Conservation (phyloP, 108 stramenopile species). For the Chaetoceros tenuissimus region DNA sequence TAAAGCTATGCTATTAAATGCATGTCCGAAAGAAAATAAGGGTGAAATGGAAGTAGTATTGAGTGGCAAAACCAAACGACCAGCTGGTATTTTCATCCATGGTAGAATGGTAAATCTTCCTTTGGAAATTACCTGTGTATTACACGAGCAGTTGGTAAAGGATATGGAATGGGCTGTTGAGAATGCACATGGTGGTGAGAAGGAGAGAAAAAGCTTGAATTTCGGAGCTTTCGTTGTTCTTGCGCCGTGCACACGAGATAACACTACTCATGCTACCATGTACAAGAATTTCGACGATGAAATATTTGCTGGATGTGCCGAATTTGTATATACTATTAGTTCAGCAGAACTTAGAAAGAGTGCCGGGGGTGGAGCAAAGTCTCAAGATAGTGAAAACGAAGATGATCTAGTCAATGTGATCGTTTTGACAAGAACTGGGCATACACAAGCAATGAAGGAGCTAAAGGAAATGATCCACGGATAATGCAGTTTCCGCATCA, state of each 20-base stretch:
- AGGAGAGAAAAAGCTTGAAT: conserved; percentile 57
- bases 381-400: conserved; percentile 21
- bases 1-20: conserved; percentile 41
- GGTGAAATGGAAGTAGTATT: conserved; percentile 58
- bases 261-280: conserved; percentile 15
- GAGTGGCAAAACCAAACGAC: conserved; percentile 68
- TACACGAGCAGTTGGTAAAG: conserved; percentile 68
- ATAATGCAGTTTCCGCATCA: too few relatives aligned
- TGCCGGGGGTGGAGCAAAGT: conserved; percentile 51
- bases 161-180: conserved; percentile 81
- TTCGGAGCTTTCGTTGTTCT: conserved; percentile 75
- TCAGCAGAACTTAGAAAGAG: too few relatives aligned
- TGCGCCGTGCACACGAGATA: conserved; percentile 40
- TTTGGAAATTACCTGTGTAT: conserved; percentile 62
- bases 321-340: conserved; percentile 61
- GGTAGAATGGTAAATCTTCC: conserved; percentile 80
- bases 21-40: conserved; percentile 60
- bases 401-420: conserved; percentile 39
- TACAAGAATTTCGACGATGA: conserved; percentile 85
- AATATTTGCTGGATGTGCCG: conserved; percentile 64
- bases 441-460: conserved; percentile 66
- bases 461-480: conserved; percentile 41
- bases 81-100: conserved; percentile 77
- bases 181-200: conserved; percentile 48
- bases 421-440: conserved; percentile 73